phyloP scores from a whole-genome alignment of 1,139 yeast species.

The Geotrichum cucujoidarum region DNA sequence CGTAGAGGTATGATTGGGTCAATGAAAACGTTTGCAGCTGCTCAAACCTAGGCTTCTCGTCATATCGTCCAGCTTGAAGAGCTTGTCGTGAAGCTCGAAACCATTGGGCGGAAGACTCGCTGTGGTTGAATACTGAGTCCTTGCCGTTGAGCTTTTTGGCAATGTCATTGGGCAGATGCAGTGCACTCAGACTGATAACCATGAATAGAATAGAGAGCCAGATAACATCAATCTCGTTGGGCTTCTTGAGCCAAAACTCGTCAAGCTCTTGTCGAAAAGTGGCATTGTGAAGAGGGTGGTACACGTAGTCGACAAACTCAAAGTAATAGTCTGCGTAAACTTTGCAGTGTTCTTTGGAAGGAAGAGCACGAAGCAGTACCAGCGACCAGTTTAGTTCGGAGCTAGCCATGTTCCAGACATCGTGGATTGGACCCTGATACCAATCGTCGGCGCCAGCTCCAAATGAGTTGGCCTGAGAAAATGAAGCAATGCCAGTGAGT shows the following conservation, averaged over 20 bases:
- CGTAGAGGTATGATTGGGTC: conserved; percentile 33
- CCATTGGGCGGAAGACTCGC: conserved; percentile 30
- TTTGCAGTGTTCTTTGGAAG: conserved; percentile 10
- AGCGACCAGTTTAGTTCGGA: conserved; percentile 8
- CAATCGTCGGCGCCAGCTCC: not conserved
- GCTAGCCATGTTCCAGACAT: conserved; percentile 8
- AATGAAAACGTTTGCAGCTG: conserved; percentile 34
- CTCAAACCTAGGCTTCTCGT: conserved; percentile 24
- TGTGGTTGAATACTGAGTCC: conserved; percentile 19
- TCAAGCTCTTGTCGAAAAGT: conserved; percentile 27
- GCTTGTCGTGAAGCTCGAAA: conserved; percentile 32
- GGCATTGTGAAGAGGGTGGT: conserved; percentile 33
- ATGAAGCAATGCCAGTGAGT: conserved; percentile 5
- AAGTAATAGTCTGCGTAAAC: conserved; percentile 28
- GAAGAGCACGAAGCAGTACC: conserved; percentile 12
- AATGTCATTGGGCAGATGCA: conserved; percentile 31
- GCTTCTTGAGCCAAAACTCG: conserved; percentile 24
- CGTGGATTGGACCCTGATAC: conserved; percentile 5
- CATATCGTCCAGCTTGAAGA: conserved; percentile 22
- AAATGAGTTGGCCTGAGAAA: conserved; percentile 3
- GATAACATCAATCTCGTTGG: conserved; percentile 23
- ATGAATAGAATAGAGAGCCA: conserved; percentile 32
- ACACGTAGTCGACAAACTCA: conserved; percentile 32
- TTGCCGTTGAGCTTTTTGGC: conserved; percentile 23
- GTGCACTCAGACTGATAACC: conserved; percentile 32